These are phyloP conservation scores for Podospora fimiseda DNA, from an alignment of 495 filamentous ascomycete species.

Conservation along the genomic window DNA sequence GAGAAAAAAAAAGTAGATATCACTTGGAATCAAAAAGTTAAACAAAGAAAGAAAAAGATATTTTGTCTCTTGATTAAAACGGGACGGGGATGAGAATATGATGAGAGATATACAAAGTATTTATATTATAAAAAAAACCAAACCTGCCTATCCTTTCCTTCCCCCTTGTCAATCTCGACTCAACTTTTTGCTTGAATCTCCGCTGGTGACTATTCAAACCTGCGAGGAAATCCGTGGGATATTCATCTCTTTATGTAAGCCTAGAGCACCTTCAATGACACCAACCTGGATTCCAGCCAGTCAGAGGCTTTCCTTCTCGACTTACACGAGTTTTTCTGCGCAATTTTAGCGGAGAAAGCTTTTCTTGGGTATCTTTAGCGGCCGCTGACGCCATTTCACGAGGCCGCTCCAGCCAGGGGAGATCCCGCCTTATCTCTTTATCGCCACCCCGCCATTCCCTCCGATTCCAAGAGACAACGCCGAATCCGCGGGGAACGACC, in stretches of 20 bases:
- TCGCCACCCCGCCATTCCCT: constrained; percentile 12
- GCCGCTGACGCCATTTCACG: constrained; percentile 30
- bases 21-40: background rate
- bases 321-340: constrained; percentile 15
- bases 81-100: no score
- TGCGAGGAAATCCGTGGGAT: background rate
- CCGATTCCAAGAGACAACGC: background rate
- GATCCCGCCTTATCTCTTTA: constrained; percentile 11
- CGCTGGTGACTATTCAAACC: constrained; percentile 10
- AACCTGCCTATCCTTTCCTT: background rate
- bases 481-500: constrained; percentile 18
- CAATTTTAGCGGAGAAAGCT: constrained; percentile 5
- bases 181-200: constrained; percentile 14
- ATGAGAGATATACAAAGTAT: background rate
- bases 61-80: no score
- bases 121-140: no score
- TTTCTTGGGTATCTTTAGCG: constrained; percentile 19
- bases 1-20: background rate
- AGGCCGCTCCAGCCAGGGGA: background rate
- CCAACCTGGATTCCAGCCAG: constrained; percentile 7
- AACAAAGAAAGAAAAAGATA: background rate
- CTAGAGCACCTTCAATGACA: background rate
- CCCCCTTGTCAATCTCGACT: background rate
- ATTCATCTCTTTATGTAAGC: constrained; percentile 14
- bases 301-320: constrained; percentile 10